Evolutionary conservation across 2,329 filamentous ascomycete species (phyloP).

Genomic region (Hymenotorrendiella dingleyae): DNA sequence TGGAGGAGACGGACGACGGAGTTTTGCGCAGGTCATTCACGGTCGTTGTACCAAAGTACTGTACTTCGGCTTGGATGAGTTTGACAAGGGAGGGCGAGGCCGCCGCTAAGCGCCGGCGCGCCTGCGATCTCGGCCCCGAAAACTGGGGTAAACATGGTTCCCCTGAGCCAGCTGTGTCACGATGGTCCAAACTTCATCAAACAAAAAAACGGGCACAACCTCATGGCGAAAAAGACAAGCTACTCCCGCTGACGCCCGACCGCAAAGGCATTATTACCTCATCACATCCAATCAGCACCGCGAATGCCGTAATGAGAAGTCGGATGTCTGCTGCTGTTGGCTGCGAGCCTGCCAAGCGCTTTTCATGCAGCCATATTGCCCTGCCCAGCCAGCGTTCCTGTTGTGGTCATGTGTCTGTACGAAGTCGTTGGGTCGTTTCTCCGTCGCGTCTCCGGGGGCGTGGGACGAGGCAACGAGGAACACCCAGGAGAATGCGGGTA

Average conservation of each 20-base stretch:
- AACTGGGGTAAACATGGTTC: too few species aligned
- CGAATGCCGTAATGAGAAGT: conserved; percentile 8
- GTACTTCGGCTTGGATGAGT: neutral
- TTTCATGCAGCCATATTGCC: neutral
- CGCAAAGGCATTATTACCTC: conserved; percentile 3
- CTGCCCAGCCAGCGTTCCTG: neutral
- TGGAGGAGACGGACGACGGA: too few species aligned
- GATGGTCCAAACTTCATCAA: neutral
- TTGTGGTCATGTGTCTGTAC: conserved; percentile 1
- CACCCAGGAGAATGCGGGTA: too few species aligned
- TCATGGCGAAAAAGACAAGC: too few species aligned
- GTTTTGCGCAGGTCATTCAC: too few species aligned
- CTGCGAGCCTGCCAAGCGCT: neutral
- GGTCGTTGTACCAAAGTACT: too few species aligned
- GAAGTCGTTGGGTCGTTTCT: too few species aligned
- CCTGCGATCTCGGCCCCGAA: neutral
- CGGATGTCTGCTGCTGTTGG: neutral
- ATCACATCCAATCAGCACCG: neutral
- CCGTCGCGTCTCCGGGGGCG: conserved; percentile 3
- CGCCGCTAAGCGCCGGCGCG: neutral
- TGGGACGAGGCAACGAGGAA: too few species aligned
- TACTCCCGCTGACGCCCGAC: too few species aligned
- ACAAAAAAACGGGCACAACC: neutral
- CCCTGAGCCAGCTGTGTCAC: too few species aligned
- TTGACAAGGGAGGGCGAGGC: neutral